Conservation (phyloP, 2,329 filamentous ascomycete genomes). For the Colletotrichum horii region DNA sequence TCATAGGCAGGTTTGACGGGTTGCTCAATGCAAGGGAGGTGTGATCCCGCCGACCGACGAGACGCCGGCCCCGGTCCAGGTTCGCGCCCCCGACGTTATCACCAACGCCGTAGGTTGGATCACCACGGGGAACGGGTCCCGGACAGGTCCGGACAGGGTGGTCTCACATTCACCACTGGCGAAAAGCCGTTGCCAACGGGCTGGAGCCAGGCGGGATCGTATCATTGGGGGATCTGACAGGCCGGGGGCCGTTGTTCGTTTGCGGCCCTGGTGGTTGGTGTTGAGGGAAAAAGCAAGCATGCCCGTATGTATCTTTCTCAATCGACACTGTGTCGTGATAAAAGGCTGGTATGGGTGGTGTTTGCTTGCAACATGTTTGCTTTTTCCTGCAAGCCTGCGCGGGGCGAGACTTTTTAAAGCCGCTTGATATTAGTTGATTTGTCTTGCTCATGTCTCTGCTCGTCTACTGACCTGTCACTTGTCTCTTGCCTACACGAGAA, state of each 20-base stretch:
- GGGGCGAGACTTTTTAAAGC: not conserved
- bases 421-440: slow-evolving; percentile 6
- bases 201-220: not conserved
- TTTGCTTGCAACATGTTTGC: slow-evolving; percentile 4
- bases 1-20: not conserved
- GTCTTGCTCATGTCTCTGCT: slow-evolving; percentile 7
- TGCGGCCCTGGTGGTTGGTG: not conserved
- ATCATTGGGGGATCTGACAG: slow-evolving; percentile 7
- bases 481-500: slow-evolving; percentile 3
- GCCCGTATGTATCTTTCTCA: not conserved
- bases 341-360: not conserved
- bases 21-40: not conserved
- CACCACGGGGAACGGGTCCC: slow-evolving; percentile 9
- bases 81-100: not conserved
- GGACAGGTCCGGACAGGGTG: slow-evolving; percentile 8
- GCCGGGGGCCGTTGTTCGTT: not conserved
- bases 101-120: not conserved
- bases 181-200: slow-evolving; percentile 3
- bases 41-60: not conserved
- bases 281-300: not conserved
- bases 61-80: not conserved
- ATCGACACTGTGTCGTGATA: not conserved
- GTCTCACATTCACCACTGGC: not conserved
- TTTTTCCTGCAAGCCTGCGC: not conserved
- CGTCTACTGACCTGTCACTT: slow-evolving; percentile 14